phyloP scores from a whole-genome alignment of 441 rosid genomes.

The Hypseocharis bilobata region DNA sequence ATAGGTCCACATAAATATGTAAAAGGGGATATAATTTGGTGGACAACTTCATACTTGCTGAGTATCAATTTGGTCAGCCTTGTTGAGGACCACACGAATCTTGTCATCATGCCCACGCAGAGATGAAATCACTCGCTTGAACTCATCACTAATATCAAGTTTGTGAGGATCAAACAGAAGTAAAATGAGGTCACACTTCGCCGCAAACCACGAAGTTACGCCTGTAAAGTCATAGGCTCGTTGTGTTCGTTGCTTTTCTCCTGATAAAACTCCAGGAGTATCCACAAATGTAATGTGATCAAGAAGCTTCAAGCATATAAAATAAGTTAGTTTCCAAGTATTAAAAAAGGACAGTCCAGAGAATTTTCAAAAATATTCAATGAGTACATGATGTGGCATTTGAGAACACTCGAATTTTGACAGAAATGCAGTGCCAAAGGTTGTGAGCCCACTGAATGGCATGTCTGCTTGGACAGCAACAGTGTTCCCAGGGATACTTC shows the following conservation, averaged over 20 bases:
- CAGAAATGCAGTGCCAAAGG: conserved; percentile 85
- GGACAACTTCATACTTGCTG: conserved; percentile 50
- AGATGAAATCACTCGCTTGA: conserved; percentile 88
- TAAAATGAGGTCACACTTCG: conserved; percentile 90
- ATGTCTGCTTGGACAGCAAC: conserved; percentile 93
- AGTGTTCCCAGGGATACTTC: conserved; percentile 95
- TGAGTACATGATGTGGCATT: conserved; percentile 79
- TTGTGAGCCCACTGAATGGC: conserved; percentile 87
- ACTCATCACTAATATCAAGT: conserved; percentile 88
- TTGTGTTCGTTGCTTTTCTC: conserved; percentile 85
- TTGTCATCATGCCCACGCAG: conserved; percentile 92
- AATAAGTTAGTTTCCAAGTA: conserved; percentile 18
- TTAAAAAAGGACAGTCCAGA: conserved; percentile 8
- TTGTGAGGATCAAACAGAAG: conserved; percentile 94
- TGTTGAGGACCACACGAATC: conserved; percentile 88
- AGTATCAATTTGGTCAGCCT: conserved; percentile 88
- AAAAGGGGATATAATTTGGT: conserved; percentile 7
- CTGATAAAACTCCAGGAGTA: conserved; percentile 89
- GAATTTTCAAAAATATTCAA: conserved; percentile 22
- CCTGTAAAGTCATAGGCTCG: conserved; percentile 86
- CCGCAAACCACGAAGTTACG: conserved; percentile 92
- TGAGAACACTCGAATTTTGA: conserved; percentile 96
- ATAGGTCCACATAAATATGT: not conserved
- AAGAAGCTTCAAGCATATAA: conserved; percentile 52
- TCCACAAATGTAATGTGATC: conserved; percentile 85